Conservation (phyloP, 805 yeast genomes). For the Wickerhamiella hasegawae region DNA sequence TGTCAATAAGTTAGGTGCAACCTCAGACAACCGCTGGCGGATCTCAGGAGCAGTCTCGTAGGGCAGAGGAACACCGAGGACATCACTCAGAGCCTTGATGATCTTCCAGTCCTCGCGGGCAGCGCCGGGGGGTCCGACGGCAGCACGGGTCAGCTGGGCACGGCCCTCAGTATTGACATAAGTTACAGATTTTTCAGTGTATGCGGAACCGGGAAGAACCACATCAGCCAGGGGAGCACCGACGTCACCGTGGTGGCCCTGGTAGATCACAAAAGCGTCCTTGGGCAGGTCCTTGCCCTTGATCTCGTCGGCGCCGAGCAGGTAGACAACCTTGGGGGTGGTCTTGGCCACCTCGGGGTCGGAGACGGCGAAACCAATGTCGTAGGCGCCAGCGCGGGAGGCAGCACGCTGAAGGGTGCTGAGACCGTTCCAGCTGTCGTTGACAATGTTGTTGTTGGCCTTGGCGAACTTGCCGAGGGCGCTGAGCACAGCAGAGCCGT, state of each 20-base stretch:
- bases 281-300: slow-evolving; percentile 52
- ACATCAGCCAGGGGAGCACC: slow-evolving; percentile 86
- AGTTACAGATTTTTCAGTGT: slow-evolving; percentile 74
- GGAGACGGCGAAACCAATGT: slow-evolving; percentile 54
- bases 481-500: slow-evolving; percentile 40
- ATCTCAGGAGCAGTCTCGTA: slow-evolving; percentile 58
- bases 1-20: slow-evolving; percentile 67
- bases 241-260: slow-evolving; percentile 82
- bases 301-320: slow-evolving; percentile 75
- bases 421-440: slow-evolving; percentile 67
- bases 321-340: slow-evolving; percentile 58
- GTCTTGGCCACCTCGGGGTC: slow-evolving; percentile 31
- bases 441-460: slow-evolving; percentile 42
- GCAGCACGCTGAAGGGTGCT: slow-evolving; percentile 74
- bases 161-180: slow-evolving; percentile 85
- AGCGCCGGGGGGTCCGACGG: slow-evolving; percentile 72
- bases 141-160: slow-evolving; percentile 71
- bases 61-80: slow-evolving; percentile 51
- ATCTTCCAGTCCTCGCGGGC: slow-evolving; percentile 91
- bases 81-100: slow-evolving; percentile 67
- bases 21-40: slow-evolving; percentile 52
- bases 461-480: slow-evolving; percentile 42
- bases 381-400: slow-evolving; percentile 75
- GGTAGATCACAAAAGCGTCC: slow-evolving; percentile 77
- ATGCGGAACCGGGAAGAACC: slow-evolving; percentile 73